These are phyloP conservation scores for Guyanaporus albipodus DNA, from an alignment of 768 basidiomycete genomes.

Conservation along the genomic window DNA sequence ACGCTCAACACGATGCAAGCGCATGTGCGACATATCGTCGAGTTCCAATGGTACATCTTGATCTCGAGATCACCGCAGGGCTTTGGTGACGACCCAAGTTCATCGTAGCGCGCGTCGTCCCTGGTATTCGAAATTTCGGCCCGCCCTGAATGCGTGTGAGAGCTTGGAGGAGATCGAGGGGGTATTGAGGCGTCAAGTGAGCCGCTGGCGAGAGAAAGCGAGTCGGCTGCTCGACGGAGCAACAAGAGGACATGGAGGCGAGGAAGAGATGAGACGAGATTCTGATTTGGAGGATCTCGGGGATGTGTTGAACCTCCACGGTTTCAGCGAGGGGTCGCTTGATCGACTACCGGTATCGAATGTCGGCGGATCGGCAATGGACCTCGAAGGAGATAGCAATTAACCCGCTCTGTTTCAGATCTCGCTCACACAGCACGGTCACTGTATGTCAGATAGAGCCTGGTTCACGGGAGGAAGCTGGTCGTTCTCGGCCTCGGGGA, in stretches of 20 bases:
- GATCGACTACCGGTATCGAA: background rate
- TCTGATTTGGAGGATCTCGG: slow-evolving; percentile 3
- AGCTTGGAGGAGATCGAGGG: slow-evolving; percentile 45
- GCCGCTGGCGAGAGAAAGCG: slow-evolving; percentile 47
- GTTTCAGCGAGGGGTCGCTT: background rate
- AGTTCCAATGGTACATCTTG: slow-evolving; percentile 61
- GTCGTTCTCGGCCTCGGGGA: no score
- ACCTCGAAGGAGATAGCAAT: background rate
- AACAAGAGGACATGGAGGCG: background rate
- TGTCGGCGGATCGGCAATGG: background rate
- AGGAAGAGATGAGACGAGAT: background rate
- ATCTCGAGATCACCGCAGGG: no score
- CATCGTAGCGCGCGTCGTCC: slow-evolving; percentile 45
- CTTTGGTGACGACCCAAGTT: no score
- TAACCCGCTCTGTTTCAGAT: background rate
- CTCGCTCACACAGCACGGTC: background rate
- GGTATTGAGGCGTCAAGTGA: slow-evolving; percentile 42
- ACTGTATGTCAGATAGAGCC: background rate
- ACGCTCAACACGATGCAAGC: slow-evolving; percentile 49
- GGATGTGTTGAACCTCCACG: background rate
- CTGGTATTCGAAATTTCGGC: slow-evolving; percentile 56
- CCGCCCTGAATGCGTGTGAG: slow-evolving; percentile 39
- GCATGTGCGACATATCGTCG: slow-evolving; percentile 66
- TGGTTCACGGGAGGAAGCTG: no score
- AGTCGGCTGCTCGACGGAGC: slow-evolving; percentile 1